These are phyloP conservation scores for Globisporangium cederbergense DNA, from an alignment of 352 stramenopile genomes.

Conservation along the genomic window DNA sequence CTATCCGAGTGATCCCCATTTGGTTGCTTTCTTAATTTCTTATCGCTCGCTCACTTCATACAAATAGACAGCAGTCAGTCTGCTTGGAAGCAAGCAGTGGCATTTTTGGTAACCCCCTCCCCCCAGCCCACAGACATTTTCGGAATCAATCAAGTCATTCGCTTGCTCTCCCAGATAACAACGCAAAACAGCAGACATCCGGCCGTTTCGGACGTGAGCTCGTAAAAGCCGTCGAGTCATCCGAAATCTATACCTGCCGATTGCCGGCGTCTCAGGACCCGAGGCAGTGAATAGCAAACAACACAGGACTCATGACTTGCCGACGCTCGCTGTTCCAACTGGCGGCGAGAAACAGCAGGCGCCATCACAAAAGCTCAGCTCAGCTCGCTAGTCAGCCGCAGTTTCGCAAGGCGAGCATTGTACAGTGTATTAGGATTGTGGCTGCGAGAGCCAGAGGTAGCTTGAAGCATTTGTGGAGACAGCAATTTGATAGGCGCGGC, in stretches of 20 bases:
- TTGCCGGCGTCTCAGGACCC: slow-evolving; percentile 1
- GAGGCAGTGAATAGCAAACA: not conserved
- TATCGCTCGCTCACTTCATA: no score
- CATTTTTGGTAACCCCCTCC: not conserved
- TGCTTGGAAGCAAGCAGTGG: not conserved
- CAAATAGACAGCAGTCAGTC: not conserved
- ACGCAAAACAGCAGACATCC: not conserved
- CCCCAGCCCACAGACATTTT: not conserved
- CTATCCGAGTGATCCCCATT: no score
- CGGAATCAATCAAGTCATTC: not conserved
- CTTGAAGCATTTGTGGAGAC: no score
- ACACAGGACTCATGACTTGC: not conserved
- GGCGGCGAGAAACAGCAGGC: not conserved
- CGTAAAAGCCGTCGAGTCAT: slow-evolving; percentile 3
- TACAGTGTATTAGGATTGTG: not conserved
- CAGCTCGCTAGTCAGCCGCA: not conserved
- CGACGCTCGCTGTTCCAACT: not conserved
- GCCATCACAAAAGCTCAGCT: not conserved
- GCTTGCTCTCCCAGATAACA: not conserved
- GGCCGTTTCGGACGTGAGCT: not conserved
- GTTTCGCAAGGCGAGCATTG: not conserved
- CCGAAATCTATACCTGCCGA: not conserved
- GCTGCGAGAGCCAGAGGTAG: not conserved
- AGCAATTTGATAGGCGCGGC: not conserved
- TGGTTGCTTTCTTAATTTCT: no score